A percentile compares a stretch with the other conserved stretches of the same genome.
phyloP scores from a whole-genome alignment of 805 yeast genomes.

The Ogataea kodamae region DNA sequence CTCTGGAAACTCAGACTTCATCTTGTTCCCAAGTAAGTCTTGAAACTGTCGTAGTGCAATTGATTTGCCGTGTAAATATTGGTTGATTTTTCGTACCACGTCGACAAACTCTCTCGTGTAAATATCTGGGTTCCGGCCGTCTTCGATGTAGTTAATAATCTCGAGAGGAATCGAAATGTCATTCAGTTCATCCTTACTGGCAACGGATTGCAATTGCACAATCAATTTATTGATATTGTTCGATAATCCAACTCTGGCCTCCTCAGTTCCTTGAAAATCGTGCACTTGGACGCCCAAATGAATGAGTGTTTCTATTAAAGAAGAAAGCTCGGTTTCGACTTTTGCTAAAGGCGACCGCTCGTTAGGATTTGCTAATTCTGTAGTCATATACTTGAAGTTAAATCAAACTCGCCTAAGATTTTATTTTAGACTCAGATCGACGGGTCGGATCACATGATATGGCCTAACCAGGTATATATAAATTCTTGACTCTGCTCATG shows the following conservation, averaged over 20 bases:
- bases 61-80: constrained; percentile 81
- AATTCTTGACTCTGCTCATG: background rate
- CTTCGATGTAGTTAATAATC: constrained; percentile 88
- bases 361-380: constrained; percentile 27
- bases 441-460: constrained; percentile 12
- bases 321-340: constrained; percentile 41
- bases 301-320: constrained; percentile 72
- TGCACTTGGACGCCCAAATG: constrained; percentile 91
- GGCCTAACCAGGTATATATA: constrained; percentile 4
- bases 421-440: constrained; percentile 2
- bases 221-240: constrained; percentile 41
- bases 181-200: constrained; percentile 32
- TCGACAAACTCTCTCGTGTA: constrained; percentile 96
- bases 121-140: constrained; percentile 95
- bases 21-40: constrained; percentile 63
- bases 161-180: constrained; percentile 67
- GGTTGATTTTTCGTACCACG: constrained; percentile 85
- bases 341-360: constrained; percentile 24
- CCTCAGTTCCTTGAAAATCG: constrained; percentile 87
- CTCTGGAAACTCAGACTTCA: constrained; percentile 77
- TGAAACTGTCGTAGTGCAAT: constrained; percentile 53
- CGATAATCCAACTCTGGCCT: constrained; percentile 60
- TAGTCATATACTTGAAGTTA: constrained; percentile 25
- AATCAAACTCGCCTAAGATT: background rate
- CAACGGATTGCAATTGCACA: constrained; percentile 36